Percentiles rank a stretch among this genome's conserved stretches.
phyloP scores from a whole-genome alignment of 768 basidiomycete species.

The Roridomyces roridus region DNA sequence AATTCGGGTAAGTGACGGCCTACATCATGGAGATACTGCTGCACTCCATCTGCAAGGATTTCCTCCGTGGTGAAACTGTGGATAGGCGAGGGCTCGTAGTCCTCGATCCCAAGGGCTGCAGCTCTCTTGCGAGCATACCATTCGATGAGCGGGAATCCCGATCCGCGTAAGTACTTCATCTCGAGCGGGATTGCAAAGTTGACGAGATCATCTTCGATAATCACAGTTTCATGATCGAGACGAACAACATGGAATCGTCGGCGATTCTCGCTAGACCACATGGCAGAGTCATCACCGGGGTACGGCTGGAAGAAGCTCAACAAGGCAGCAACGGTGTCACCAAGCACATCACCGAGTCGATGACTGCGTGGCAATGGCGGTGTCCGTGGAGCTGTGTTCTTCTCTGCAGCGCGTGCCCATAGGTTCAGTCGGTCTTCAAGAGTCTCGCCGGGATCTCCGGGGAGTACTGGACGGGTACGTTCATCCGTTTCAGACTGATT shows the following conservation, averaged over 20 bases:
- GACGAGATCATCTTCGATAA: too few relatives aligned
- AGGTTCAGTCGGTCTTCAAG: background rate
- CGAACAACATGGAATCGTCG: too few relatives aligned
- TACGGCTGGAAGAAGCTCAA: background rate
- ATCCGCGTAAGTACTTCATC: too few relatives aligned
- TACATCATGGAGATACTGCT: background rate
- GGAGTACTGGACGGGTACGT: too few relatives aligned
- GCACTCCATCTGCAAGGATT: background rate
- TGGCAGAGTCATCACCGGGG: too few relatives aligned
- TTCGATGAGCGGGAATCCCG: too few relatives aligned
- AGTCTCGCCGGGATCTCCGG: too few relatives aligned
- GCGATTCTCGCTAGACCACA: too few relatives aligned
- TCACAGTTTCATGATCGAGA: too few relatives aligned
- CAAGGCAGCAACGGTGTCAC: background rate
- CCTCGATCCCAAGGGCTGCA: background rate
- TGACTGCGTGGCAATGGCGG: background rate
- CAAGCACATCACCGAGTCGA: background rate
- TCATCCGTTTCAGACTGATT: too few relatives aligned
- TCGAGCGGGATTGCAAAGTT: too few relatives aligned
- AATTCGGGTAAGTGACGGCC: background rate
- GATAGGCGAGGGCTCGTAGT: background rate
- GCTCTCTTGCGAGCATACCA: too few relatives aligned
- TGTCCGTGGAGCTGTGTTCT: background rate
- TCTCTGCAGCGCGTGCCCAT: background rate
- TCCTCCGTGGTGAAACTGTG: background rate